Evolutionary conservation across 192 early-diverging fungal species (phyloP).

Genomic region (Linnemannia zychae): DNA sequence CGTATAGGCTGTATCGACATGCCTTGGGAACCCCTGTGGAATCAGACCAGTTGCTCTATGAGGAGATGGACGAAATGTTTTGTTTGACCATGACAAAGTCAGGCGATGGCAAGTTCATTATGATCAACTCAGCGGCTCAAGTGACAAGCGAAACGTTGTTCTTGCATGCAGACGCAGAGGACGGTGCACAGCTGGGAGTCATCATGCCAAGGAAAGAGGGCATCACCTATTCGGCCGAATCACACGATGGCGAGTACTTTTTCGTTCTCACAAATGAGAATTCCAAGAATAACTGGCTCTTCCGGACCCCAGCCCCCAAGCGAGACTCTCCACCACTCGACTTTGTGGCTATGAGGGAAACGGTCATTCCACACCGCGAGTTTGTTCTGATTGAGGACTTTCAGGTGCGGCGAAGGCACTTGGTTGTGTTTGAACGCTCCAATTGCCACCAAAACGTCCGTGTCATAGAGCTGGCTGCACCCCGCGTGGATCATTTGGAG

Average conservation of each 20-base stretch:
- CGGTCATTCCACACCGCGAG: constrained; percentile 69
- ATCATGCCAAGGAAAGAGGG: constrained; percentile 66
- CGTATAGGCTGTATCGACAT: constrained; percentile 66
- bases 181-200: constrained; percentile 31
- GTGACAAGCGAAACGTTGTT: constrained; percentile 68
- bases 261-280: constrained; percentile 68
- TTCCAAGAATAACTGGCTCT: constrained; percentile 74
- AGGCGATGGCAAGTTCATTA: constrained; percentile 62
- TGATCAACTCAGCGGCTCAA: constrained; percentile 67
- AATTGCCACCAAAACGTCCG: constrained; percentile 75
- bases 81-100: constrained; percentile 69
- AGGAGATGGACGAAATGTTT: constrained; percentile 74
- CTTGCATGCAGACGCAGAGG: constrained; percentile 55
- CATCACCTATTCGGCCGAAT: constrained; percentile 63
- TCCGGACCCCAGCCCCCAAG: constrained; percentile 62
- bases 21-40: constrained; percentile 56
- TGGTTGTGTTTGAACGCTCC: constrained; percentile 71
- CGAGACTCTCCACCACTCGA: constrained; percentile 11
- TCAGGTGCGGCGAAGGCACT: constrained; percentile 64
- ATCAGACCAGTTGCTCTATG: constrained; percentile 60
- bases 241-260: constrained; percentile 65
- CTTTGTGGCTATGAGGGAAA: constrained; percentile 56
- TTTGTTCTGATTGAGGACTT: constrained; percentile 73
- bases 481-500: neutral
- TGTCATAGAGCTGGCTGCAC: constrained; percentile 60